A percentile compares a stretch with the other conserved stretches of the same genome.
Evolutionary conservation across 2,329 filamentous ascomycete species (phyloP).

Genomic region (Conoideocrella luteorostrata): DNA sequence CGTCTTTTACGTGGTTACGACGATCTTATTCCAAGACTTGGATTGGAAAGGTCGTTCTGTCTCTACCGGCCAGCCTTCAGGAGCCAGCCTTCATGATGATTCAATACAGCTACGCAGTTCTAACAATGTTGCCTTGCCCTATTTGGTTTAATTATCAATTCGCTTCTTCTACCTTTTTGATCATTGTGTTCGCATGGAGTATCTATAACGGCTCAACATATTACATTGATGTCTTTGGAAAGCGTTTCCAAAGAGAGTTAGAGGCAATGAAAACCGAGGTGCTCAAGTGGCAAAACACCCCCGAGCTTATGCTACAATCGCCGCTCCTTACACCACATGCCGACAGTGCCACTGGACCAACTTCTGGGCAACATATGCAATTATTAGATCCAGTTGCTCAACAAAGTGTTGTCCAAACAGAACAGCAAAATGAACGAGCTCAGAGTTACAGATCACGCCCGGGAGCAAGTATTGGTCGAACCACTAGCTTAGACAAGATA

Average conservation of each 20-base stretch:
- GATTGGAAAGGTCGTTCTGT: conserved; percentile 80
- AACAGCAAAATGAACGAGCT: neutral
- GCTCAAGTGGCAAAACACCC: conserved; percentile 70
- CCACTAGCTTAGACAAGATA: conserved; percentile 44
- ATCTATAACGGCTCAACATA: conserved; percentile 96
- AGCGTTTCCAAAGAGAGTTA: conserved; percentile 91
- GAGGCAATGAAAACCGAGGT: conserved; percentile 86
- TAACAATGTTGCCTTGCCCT: conserved; percentile 92
- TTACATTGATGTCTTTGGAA: conserved; percentile 97
- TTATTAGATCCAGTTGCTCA: conserved; percentile 10
- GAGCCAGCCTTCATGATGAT: conserved; percentile 94
- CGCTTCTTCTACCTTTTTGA: conserved; percentile 70
- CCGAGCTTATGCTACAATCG: conserved; percentile 37
- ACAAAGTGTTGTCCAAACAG: neutral
- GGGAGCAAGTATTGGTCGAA: conserved; percentile 15
- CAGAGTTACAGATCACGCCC: conserved; percentile 13
- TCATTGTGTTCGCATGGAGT: conserved; percentile 84
- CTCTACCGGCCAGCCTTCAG: conserved; percentile 68
- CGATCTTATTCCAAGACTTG: conserved; percentile 83
- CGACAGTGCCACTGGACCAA: conserved; percentile 14
- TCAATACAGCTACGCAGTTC: conserved; percentile 82
- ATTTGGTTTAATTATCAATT: conserved; percentile 89
- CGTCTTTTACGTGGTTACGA: conserved; percentile 95
- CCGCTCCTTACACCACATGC: conserved; percentile 25
- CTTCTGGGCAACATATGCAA: conserved; percentile 11